Conservation (phyloP, 139 green algal genomes). For the Yamagishiella unicocca region DNA sequence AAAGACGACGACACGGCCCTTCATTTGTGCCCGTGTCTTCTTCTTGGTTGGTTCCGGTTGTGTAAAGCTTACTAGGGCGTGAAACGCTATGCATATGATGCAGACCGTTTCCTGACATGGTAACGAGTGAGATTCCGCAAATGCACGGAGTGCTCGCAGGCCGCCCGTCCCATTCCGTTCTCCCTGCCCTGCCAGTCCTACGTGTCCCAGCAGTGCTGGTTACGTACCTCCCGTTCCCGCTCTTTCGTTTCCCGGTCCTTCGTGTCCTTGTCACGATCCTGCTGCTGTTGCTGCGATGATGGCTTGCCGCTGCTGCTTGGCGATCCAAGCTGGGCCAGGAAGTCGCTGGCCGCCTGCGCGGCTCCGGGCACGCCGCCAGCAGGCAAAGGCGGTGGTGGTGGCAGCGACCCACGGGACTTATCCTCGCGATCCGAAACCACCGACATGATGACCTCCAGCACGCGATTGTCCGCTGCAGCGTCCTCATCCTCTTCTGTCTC, state of each 20-base stretch:
- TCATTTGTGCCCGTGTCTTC: no score
- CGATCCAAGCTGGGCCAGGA: constrained; percentile 53
- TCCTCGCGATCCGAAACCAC: constrained; percentile 40
- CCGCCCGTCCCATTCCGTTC: no score
- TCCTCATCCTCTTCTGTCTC: constrained; percentile 54
- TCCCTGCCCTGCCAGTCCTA: no score
- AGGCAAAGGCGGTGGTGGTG: constrained; percentile 45
- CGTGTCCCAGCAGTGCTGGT: no score
- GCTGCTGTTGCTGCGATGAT: neutral
- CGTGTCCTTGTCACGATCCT: neutral
- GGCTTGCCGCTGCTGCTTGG: neutral
- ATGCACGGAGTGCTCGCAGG: no score
- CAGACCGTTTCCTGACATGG: no score
- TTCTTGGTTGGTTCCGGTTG: no score
- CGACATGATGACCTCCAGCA: constrained; percentile 56
- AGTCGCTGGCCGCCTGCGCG: constrained; percentile 49
- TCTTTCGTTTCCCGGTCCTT: constrained; percentile 12
- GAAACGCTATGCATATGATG: no score
- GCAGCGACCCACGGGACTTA: neutral
- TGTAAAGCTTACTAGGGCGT: no score
- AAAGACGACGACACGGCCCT: no score
- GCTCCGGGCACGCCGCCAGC: neutral
- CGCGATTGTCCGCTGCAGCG: constrained; percentile 57
- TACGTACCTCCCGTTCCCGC: constrained; percentile 18
- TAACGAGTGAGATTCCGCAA: no score